Conservation (phyloP, 345 rosid species). For the Sisymbrium irio region DNA sequence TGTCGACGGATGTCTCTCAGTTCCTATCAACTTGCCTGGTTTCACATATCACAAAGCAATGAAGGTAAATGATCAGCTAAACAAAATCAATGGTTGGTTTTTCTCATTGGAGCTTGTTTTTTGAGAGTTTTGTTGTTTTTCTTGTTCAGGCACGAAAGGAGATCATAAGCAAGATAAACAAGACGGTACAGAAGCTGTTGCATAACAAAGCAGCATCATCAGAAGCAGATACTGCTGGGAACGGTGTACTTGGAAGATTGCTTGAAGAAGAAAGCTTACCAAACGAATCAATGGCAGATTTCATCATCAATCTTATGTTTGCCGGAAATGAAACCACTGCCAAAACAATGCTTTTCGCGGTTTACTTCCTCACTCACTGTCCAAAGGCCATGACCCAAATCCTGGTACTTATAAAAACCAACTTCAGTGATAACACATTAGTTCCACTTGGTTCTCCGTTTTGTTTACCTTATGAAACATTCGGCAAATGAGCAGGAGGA, state of each 20-base stretch:
- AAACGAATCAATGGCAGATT: slow-evolving; percentile 65
- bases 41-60: slow-evolving; percentile 71
- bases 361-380: slow-evolving; percentile 70
- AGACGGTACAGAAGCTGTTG: slow-evolving; percentile 40
- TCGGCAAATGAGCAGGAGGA: slow-evolving; percentile 55
- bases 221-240: slow-evolving; percentile 28
- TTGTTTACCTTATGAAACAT: background rate
- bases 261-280: slow-evolving; percentile 67
- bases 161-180: slow-evolving; percentile 62
- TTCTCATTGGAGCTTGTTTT: background rate
- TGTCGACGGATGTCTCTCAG: slow-evolving; percentile 85
- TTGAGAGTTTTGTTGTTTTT: background rate
- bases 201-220: slow-evolving; percentile 23
- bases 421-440: background rate
- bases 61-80: slow-evolving; percentile 43
- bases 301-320: slow-evolving; percentile 77
- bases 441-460: background rate
- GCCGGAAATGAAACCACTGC: slow-evolving; percentile 92
- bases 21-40: slow-evolving; percentile 76
- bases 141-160: slow-evolving; percentile 59
- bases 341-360: slow-evolving; percentile 78
- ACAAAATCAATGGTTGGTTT: background rate
- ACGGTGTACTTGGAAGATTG: slow-evolving; percentile 66
- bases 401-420: slow-evolving; percentile 36
- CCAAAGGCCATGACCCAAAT: slow-evolving; percentile 62